These are phyloP conservation scores for Candida wancherniae DNA, from an alignment of 805 yeast species.

Conservation along the genomic window DNA sequence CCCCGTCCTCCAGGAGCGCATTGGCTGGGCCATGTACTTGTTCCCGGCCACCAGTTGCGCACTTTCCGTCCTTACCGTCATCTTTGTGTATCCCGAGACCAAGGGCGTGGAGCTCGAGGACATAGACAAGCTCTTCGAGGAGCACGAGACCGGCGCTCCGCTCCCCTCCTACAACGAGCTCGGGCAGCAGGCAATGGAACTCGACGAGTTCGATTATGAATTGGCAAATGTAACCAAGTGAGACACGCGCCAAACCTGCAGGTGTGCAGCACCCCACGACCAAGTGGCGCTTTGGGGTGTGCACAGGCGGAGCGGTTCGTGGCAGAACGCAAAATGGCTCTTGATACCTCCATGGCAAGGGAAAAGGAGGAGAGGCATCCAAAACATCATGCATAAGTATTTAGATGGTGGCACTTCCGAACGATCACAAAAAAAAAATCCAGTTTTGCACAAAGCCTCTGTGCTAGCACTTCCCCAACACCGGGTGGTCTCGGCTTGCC, in stretches of 20 bases:
- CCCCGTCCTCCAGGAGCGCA: slow-evolving; percentile 35
- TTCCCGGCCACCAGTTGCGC: slow-evolving; percentile 38
- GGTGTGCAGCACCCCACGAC: neutral
- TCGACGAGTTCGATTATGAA: slow-evolving; percentile 24
- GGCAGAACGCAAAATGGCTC: too few relatives aligned
- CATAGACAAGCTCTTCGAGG: slow-evolving; percentile 35
- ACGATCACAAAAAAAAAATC: too few relatives aligned
- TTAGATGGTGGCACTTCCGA: too few relatives aligned
- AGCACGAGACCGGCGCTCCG: slow-evolving; percentile 22
- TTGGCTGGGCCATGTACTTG: slow-evolving; percentile 40
- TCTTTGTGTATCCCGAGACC: slow-evolving; percentile 39
- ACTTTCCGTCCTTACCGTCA: slow-evolving; percentile 31
- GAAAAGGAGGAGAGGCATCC: too few relatives aligned
- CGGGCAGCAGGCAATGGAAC: slow-evolving; percentile 16
- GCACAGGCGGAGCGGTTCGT: too few relatives aligned
- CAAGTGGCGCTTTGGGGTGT: too few relatives aligned
- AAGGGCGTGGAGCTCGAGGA: slow-evolving; percentile 42
- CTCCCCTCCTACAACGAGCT: slow-evolving; percentile 11
- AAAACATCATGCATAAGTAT: too few relatives aligned
- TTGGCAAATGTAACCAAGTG: slow-evolving; percentile 5
- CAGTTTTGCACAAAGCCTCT: too few relatives aligned
- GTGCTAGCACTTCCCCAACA: too few relatives aligned
- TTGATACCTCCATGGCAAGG: too few relatives aligned
- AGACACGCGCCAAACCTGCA: slow-evolving; percentile 2
- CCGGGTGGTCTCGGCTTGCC: too few relatives aligned